A percentile compares a stretch with the other conserved stretches of the same genome.
Conservation (phyloP, 495 filamentous ascomycete species). For the Oidiodendron maius region DNA sequence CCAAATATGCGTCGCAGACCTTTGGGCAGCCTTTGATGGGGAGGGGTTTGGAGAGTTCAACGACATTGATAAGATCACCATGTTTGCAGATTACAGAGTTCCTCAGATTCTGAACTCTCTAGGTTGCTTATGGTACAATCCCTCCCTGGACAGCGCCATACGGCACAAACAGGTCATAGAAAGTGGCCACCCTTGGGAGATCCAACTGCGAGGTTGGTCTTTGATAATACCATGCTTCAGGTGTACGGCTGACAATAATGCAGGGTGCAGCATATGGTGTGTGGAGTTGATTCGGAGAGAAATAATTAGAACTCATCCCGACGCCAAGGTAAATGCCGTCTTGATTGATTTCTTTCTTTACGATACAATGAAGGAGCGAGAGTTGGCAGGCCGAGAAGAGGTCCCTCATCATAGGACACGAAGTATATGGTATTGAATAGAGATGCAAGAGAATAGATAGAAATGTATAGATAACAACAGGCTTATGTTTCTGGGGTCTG, state of each 20-base stretch:
- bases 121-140: conserved; percentile 78
- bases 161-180: conserved; percentile 54
- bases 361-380: conserved; percentile 82
- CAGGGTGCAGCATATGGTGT: conserved; percentile 83
- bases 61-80: conserved; percentile 92
- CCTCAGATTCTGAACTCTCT: conserved; percentile 88
- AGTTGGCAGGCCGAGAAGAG: conserved; percentile 49
- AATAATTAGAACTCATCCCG: conserved; percentile 67
- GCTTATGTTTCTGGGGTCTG: too few species aligned
- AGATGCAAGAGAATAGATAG: neutral
- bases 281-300: conserved; percentile 85
- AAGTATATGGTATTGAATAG: conserved; percentile 85
- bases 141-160: conserved; percentile 67
- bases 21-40: conserved; percentile 92
- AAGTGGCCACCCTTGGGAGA: conserved; percentile 72
- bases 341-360: conserved; percentile 96
- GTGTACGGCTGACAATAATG: neutral
- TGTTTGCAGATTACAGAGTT: conserved; percentile 98
- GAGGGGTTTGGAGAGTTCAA: conserved; percentile 73
- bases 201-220: conserved; percentile 70
- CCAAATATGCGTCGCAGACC: conserved; percentile 90
- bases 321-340: conserved; percentile 73
- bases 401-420: conserved; percentile 91
- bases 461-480: too few species aligned
- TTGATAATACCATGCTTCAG: neutral